Evolutionary conservation across 116 monocot species (phyloP).

Genomic region (Dioscorea cayenensis): DNA sequence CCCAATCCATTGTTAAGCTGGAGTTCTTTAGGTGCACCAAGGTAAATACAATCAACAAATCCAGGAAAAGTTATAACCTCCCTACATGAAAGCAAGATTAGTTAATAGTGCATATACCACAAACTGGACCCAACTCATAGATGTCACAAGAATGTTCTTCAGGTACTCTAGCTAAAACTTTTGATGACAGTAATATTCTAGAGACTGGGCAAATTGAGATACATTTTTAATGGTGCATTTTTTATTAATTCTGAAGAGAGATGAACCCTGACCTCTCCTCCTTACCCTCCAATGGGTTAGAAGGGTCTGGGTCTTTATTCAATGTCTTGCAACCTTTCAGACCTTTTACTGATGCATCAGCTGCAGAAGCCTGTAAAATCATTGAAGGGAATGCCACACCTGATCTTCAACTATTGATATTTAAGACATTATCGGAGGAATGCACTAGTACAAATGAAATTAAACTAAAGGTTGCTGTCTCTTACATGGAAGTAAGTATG

Average conservation of each 20-base stretch:
- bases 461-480: background rate
- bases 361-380: slow-evolving; percentile 62
- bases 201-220: background rate
- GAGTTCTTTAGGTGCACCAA: slow-evolving; percentile 61
- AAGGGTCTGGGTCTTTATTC: slow-evolving; percentile 94
- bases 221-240: background rate
- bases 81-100: slow-evolving; percentile 21
- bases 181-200: too few species aligned
- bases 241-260: background rate
- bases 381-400: background rate
- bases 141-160: too few species aligned
- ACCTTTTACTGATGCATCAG: slow-evolving; percentile 74
- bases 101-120: background rate
- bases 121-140: too few species aligned
- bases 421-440: background rate
- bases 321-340: slow-evolving; percentile 81
- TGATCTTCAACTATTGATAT: too few species aligned
- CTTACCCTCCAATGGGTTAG: slow-evolving; percentile 75
- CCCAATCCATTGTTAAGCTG: slow-evolving; percentile 88
- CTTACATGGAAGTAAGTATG: slow-evolving; percentile 95
- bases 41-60: slow-evolving; percentile 95
- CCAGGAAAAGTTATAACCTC: slow-evolving; percentile 82
- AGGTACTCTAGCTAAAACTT: too few species aligned
- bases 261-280: slow-evolving; percentile 66
- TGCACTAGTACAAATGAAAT: background rate